Percentiles rank a stretch among this genome's conserved stretches.
These are phyloP conservation scores for Aeminium ludgeri DNA, from an alignment of 495 filamentous ascomycete species.

Conservation along the genomic window DNA sequence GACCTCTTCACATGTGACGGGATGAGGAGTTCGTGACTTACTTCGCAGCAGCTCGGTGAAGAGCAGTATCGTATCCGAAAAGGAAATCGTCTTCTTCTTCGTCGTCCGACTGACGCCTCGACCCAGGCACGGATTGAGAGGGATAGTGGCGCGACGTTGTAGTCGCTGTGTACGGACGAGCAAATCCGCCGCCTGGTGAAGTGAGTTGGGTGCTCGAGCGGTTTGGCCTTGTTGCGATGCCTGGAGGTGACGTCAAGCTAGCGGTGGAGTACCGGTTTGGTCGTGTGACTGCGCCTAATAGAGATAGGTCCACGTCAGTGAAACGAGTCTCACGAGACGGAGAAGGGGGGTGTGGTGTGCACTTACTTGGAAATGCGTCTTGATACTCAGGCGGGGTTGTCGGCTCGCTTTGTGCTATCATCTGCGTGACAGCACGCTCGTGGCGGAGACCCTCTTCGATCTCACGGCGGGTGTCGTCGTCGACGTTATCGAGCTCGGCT, in stretches of 20 bases:
- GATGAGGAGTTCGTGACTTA: conserved; percentile 32
- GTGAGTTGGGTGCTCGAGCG: conserved; percentile 58
- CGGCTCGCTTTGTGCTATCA: conserved; percentile 63
- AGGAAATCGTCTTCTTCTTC: conserved; percentile 47
- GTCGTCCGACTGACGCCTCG: conserved; percentile 68
- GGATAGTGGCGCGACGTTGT: conserved; percentile 36
- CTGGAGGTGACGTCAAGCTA: conserved; percentile 63
- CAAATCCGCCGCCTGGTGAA: conserved; percentile 37
- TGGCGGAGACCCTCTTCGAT: conserved; percentile 70
- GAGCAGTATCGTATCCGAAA: conserved; percentile 20
- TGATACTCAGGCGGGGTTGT: conserved; percentile 93
- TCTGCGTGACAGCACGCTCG: conserved; percentile 52
- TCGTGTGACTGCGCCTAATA: conserved; percentile 44
- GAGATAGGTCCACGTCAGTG: conserved; percentile 37
- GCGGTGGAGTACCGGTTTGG: conserved; percentile 71
- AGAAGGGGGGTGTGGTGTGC: too few species aligned
- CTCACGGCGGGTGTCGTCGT: conserved; percentile 62
- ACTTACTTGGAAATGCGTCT: conserved; percentile 28
- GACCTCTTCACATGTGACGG: background rate
- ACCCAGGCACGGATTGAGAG: conserved; percentile 73
- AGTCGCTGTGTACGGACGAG: conserved; percentile 33
- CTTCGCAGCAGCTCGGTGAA: conserved; percentile 46
- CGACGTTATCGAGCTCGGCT: conserved; percentile 70
- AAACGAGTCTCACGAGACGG: too few species aligned
- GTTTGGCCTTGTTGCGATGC: conserved; percentile 54